Conservation (phyloP, 2,329 filamentous ascomycete genomes). For the Diatrype stigma region DNA sequence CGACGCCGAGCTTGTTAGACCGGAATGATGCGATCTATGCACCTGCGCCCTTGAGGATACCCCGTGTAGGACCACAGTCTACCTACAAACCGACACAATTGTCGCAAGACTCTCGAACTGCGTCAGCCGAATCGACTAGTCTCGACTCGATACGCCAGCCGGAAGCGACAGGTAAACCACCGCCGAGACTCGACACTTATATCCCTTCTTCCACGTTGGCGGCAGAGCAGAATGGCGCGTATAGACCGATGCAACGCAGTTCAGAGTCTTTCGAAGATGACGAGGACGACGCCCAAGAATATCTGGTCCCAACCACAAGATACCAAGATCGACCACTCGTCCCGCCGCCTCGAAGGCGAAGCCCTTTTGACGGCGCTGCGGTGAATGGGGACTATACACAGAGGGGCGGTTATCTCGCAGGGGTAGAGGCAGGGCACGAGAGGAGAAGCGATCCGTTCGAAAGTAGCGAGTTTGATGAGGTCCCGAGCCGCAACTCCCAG, state of each 20-base stretch:
- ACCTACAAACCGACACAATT: slow-evolving; percentile 20
- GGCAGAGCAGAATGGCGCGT: slow-evolving; percentile 9
- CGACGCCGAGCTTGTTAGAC: slow-evolving; percentile 19
- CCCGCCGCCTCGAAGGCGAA: slow-evolving; percentile 8
- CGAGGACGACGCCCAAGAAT: slow-evolving; percentile 13
- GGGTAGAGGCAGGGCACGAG: slow-evolving; percentile 4
- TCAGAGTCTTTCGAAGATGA: slow-evolving; percentile 27
- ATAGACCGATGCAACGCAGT: slow-evolving; percentile 10
- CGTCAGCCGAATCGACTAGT: slow-evolving; percentile 7
- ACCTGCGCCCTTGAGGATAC: slow-evolving; percentile 5
- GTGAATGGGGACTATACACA: slow-evolving; percentile 11
- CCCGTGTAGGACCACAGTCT: slow-evolving; percentile 10
- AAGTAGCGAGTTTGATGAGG: slow-evolving; percentile 1
- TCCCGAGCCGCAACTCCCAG: slow-evolving; percentile 2
- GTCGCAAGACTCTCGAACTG: slow-evolving; percentile 11
- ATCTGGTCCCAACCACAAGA: slow-evolving; percentile 11
- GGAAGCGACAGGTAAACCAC: slow-evolving; percentile 6
- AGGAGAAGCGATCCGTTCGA: slow-evolving; percentile 13
- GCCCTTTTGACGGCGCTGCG: slow-evolving; percentile 16
- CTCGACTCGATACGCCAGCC: slow-evolving; percentile 8
- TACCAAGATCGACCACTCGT: slow-evolving; percentile 9
- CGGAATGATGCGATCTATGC: slow-evolving; percentile 11
- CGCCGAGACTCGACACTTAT: slow-evolving; percentile 21
- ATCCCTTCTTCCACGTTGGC: slow-evolving; percentile 23
- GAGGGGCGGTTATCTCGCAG: not conserved